Base-by-base conservation (phyloP, 495 filamentous ascomycete species). In the Aspergillus haitiensis region DNA sequence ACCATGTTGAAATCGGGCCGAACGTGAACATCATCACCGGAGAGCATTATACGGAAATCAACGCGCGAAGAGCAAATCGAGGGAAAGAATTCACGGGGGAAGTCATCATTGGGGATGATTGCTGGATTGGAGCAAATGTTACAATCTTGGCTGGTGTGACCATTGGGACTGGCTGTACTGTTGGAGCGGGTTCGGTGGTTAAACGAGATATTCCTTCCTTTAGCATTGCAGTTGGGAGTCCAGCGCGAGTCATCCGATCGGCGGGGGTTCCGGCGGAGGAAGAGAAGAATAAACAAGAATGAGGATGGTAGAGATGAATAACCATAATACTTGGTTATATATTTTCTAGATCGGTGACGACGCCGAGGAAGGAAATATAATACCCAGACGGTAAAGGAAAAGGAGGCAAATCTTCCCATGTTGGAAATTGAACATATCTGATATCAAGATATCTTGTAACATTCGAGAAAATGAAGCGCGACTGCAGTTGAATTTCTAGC, bases 31-130 rank as follows among this genome's bases (percentile, higher is more conserved):
- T 83, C 50, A 70, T 73, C 46, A 72, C 73, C 6, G 78, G 74
- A 0, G 80, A 74, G 32, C 80, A 83, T 58, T 72, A 79, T 37
- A 75, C 74, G 7, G 70, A 73, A 16, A 69, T 79, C 16, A 63
- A 71, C 57, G 61, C 62, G 47, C 72, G 79, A 33, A 58, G 71
- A 32, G 69, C 70, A 33, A 53, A 63, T 45, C 35, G 31, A 39
- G 61, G 61, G 15, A 56, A 74, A 47, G 75, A 77, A 55, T 78
- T 70, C 58, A 78, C 75, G 13, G 53, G 58, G 39, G 64, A 63
- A 7, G 58, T 76, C 12, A 33, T 49, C 0, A 79, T 82, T 55
- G 79, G 74, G 2, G 69, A 79, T 62, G 77, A 83, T 56, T 78
- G 37, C 37, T 40, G 37, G 37, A 40, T 40, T 40, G 37, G 37